phyloP scores from a whole-genome alignment of 352 stramenopile genomes.

The Globisporangium polare region DNA sequence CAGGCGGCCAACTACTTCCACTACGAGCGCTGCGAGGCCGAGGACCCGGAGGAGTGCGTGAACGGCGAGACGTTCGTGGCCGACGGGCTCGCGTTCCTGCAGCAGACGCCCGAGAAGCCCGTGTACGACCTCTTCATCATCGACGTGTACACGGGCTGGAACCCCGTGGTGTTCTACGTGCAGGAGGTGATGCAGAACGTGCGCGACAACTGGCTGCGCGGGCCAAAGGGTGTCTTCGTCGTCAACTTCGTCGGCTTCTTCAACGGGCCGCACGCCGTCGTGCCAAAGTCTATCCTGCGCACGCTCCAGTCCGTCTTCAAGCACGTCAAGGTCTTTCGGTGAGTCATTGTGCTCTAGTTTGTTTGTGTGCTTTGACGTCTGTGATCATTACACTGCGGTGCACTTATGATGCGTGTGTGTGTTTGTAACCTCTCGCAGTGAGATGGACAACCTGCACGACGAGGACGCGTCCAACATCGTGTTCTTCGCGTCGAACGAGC shows the following conservation, averaged over 20 bases:
- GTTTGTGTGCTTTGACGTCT: background rate
- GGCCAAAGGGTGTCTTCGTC: constrained; percentile 49
- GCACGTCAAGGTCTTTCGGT: constrained; percentile 65
- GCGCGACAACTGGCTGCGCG: constrained; percentile 46
- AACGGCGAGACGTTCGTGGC: constrained; percentile 59
- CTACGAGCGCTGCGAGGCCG: constrained; percentile 51
- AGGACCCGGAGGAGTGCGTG: constrained; percentile 33
- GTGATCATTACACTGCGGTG: background rate
- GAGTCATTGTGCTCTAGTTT: background rate
- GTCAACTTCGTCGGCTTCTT: constrained; percentile 79
- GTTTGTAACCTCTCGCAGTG: constrained; percentile 18
- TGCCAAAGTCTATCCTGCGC: constrained; percentile 64
- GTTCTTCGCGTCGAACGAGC: constrained; percentile 70
- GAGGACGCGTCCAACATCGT: constrained; percentile 58
- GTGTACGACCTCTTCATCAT: constrained; percentile 20
- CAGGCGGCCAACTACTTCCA: constrained; percentile 69
- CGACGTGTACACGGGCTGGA: constrained; percentile 38
- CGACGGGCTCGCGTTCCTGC: constrained; percentile 61
- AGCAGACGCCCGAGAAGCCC: constrained; percentile 28
- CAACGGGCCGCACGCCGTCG: constrained; percentile 38
- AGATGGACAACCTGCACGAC: constrained; percentile 42
- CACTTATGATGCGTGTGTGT: background rate
- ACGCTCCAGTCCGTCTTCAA: constrained; percentile 65
- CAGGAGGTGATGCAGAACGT: constrained; percentile 50
- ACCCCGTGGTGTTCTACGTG: constrained; percentile 66